Base-by-base conservation (phyloP, 129 eudicot species). In the Flaveria linearis region DNA sequence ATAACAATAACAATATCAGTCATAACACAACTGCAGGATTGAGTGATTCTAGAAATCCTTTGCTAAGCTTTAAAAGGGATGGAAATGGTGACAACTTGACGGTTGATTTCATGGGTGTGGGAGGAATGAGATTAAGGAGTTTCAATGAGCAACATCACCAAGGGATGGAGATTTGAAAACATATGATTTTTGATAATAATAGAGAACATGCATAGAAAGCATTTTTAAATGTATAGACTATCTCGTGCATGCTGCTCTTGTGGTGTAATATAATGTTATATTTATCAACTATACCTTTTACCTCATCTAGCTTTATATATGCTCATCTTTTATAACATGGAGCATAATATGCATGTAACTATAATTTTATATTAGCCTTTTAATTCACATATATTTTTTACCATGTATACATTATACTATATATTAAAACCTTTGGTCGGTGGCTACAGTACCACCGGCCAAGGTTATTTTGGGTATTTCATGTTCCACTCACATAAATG, bases 81-180 rank as follows among this genome's bases (percentile, higher is more conserved):
- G 85, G 74, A 42, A 65, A 71, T 28, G 73, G 78, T 71, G 85
- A 82, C 20, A 72, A 76, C 45, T 71, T 76, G 55, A 82, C 85
- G 3, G 85, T 82, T 51, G 85, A 82, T 70, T 82, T 82, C 69
- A 6, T 82, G 85, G 85, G 85, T 12, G 82, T 82, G 61, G 85
- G 85, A 76, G 82, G 85, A 70, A 82, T 82, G 78, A 82, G 85
- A 63, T 69, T 77, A 45, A 63, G 63, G 50, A 64, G 50, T 71
- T 82, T 41, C n/a, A 76, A 30, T 30, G 78, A 71, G 33, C 85
- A 82, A 60, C 85, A 82, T 18, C 81, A 82, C 46, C 81, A 82
- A 76, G 82, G 75, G 46, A 82, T 82, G 85, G 85, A 82, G 22
- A 82, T 76, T 63, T 82, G 58, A 82, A 36, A 62, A 71, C 72